phyloP scores from a whole-genome alignment of 306 rosid genomes.

The Prunus persica region DNA sequence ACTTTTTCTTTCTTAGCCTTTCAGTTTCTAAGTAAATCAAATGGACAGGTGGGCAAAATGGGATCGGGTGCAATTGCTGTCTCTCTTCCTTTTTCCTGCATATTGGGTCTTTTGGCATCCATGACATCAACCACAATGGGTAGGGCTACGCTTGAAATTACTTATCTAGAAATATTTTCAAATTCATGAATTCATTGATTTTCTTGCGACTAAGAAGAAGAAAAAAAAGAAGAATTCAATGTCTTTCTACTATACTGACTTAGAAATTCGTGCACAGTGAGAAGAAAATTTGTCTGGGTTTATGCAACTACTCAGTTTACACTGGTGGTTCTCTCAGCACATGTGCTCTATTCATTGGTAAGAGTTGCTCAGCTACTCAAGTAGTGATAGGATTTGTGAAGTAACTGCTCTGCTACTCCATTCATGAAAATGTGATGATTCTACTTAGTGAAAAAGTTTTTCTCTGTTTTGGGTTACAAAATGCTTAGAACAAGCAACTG shows the following conservation, averaged over 20 bases:
- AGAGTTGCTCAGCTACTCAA: slow-evolving; percentile 13
- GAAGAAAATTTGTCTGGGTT: slow-evolving; percentile 68
- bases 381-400: not conserved
- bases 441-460: not conserved
- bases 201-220: not conserved
- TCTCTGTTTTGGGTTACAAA: not conserved
- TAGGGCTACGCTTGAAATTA: slow-evolving; percentile 24
- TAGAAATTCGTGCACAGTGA: slow-evolving; percentile 38
- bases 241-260: slow-evolving; percentile 11
- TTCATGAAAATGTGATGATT: not conserved
- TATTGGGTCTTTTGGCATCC: slow-evolving; percentile 78
- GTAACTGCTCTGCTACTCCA: too few relatives aligned
- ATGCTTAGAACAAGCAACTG: not conserved
- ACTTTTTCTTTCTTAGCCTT: not conserved
- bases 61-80: slow-evolving; percentile 68
- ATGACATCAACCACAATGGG: slow-evolving; percentile 83
- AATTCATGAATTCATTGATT: slow-evolving; percentile 9
- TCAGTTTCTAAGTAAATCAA: slow-evolving; percentile 21
- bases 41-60: slow-evolving; percentile 58
- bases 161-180: not conserved
- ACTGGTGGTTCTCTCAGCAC: slow-evolving; percentile 56
- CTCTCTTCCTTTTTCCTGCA: slow-evolving; percentile 79
- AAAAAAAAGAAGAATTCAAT: not conserved
- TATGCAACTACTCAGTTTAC: slow-evolving; percentile 62
- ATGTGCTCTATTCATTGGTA: slow-evolving; percentile 66